Conservation (phyloP, 495 filamentous ascomycete genomes). For the Neurospora sp. region DNA sequence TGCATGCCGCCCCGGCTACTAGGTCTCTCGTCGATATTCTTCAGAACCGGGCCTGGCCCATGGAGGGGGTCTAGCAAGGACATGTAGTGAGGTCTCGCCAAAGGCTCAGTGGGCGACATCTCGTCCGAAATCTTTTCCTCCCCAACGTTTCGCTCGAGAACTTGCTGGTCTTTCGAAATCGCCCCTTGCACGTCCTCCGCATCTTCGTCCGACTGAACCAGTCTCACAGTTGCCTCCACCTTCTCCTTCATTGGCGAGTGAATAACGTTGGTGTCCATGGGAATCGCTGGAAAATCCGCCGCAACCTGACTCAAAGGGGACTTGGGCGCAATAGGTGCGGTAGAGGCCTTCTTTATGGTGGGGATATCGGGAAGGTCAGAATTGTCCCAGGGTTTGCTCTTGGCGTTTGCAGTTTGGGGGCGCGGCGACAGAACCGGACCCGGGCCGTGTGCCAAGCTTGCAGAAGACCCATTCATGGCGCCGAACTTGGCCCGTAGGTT, state of each 20-base stretch:
- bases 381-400: constrained; percentile 25
- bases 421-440: constrained; percentile 11
- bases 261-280: constrained; percentile 20
- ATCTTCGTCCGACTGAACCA: constrained; percentile 5
- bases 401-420: constrained; percentile 24
- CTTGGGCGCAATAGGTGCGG: constrained; percentile 13
- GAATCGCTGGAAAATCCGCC: constrained; percentile 11
- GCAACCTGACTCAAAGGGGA: constrained; percentile 24
- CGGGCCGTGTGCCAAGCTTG: constrained; percentile 10
- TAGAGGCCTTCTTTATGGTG: constrained; percentile 14
- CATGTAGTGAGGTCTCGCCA: not conserved
- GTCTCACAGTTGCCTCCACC: constrained; percentile 1
- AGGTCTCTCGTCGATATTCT: not conserved
- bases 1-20: not conserved
- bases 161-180: not conserved
- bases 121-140: not conserved
- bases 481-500: constrained; percentile 22
- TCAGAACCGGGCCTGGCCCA: not conserved
- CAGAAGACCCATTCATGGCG: constrained; percentile 11
- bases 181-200: not conserved
- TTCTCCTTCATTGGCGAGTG: constrained; percentile 23
- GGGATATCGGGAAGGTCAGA: constrained; percentile 28
- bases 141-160: not conserved
- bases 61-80: not conserved
- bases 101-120: not conserved